Conservation (phyloP, 805 yeast genomes). For the Ogataea corticis region DNA sequence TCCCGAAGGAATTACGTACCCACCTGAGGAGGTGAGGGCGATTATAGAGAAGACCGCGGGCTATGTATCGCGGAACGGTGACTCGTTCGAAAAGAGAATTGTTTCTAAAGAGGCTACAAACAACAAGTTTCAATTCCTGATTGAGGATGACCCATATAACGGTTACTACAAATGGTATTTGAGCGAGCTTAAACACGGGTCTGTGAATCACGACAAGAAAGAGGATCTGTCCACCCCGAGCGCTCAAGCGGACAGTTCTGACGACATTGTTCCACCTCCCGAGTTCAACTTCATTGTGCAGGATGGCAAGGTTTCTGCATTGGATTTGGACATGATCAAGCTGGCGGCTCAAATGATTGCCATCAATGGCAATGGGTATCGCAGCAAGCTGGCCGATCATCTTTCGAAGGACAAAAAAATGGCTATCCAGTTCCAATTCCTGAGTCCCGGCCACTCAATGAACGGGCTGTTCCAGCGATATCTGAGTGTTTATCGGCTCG, state of each 20-base stretch:
- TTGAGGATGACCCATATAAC: constrained; percentile 53
- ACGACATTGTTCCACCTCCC: constrained; percentile 13
- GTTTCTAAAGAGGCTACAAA: constrained; percentile 44
- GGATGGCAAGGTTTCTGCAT: constrained; percentile 48
- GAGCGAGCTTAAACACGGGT: constrained; percentile 33
- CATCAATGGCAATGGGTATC: constrained; percentile 51
- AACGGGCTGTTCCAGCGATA: constrained; percentile 49
- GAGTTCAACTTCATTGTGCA: constrained; percentile 30
- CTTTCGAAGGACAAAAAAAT: constrained; percentile 33
- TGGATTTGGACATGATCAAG: constrained; percentile 70
- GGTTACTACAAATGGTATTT: constrained; percentile 56
- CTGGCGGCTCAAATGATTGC: constrained; percentile 71
- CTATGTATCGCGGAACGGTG: constrained; percentile 70
- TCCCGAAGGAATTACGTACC: constrained; percentile 48
- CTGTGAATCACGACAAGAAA: neutral
- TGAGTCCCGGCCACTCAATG: constrained; percentile 60
- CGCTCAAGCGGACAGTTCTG: neutral
- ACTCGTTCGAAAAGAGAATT: constrained; percentile 60
- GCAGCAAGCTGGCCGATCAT: constrained; percentile 36
- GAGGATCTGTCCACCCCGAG: neutral
- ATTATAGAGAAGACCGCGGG: constrained; percentile 71
- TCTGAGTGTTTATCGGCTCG: constrained; percentile 54
- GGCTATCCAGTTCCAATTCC: constrained; percentile 66
- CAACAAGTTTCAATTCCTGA: constrained; percentile 64
- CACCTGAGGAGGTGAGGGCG: constrained; percentile 51